These are phyloP conservation scores for Xerocomellus intermedius DNA, from an alignment of 768 basidiomycete species.

Conservation along the genomic window DNA sequence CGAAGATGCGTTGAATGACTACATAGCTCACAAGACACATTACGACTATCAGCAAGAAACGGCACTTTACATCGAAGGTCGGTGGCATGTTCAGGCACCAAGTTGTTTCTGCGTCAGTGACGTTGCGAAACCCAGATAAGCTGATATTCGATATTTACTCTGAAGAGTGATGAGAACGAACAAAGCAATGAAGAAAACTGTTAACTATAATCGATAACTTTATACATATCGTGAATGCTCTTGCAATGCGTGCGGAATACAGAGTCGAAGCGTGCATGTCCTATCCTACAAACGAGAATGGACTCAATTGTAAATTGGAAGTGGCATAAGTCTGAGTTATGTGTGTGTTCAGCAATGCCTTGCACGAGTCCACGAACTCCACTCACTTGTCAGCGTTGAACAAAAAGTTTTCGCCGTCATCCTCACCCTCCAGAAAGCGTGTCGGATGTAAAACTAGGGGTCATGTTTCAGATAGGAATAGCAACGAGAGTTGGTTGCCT, in stretches of 20 bases:
- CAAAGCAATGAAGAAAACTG: background rate
- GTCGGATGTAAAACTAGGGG: conserved; percentile 76
- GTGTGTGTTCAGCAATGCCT: conserved; percentile 4
- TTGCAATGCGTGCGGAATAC: background rate
- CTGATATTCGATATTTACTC: conserved; percentile 25
- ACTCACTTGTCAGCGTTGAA: conserved; percentile 82
- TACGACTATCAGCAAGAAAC: conserved; percentile 1
- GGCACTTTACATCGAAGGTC: conserved; percentile 21
- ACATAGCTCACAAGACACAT: conserved; percentile 17
- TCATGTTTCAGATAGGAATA: background rate
- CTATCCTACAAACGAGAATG: background rate
- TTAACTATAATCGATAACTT: background rate
- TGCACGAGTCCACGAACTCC: background rate
- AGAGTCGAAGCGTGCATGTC: background rate
- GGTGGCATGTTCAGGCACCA: background rate
- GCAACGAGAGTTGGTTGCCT: conserved; percentile 18
- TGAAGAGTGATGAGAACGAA: conserved; percentile 4
- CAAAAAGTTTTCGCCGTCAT: conserved; percentile 87
- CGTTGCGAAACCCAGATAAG: conserved; percentile 8
- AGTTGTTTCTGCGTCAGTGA: background rate
- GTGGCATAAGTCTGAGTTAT: conserved; percentile 52
- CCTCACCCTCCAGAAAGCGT: conserved; percentile 91
- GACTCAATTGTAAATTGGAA: conserved; percentile 71
- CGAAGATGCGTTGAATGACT: conserved; percentile 10
- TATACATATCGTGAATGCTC: conserved; percentile 2